Evolutionary conservation across 2,329 filamentous ascomycete species (phyloP).

Genomic region (Trichoderma polysporum): DNA sequence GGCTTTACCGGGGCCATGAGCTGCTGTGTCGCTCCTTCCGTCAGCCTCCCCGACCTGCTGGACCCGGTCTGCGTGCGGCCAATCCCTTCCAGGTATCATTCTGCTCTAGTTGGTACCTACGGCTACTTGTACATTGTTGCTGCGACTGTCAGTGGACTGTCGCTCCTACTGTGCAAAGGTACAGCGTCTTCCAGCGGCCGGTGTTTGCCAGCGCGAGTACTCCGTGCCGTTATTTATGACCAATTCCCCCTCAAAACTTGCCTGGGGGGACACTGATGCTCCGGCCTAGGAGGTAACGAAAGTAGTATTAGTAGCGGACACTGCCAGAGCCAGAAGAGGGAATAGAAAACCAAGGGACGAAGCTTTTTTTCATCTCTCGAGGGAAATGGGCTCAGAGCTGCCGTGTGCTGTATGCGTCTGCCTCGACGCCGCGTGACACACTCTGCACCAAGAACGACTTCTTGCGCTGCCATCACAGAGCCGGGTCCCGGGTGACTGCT

Average conservation of each 20-base stretch:
- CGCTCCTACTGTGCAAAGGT: neutral
- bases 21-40: conserved; percentile 9
- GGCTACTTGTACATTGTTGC: neutral
- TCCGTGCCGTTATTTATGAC: neutral
- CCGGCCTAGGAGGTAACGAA: conserved; percentile 7
- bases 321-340: neutral
- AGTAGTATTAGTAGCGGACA: conserved; percentile 2
- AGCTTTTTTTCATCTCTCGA: neutral
- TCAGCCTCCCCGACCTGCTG: conserved; percentile 13
- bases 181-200: neutral
- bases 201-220: neutral
- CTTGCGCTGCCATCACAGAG: neutral
- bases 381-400: conserved; percentile 15
- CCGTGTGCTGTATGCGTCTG: conserved; percentile 17
- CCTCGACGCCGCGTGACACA: conserved; percentile 17
- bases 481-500: neutral
- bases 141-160: no score
- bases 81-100: neutral
- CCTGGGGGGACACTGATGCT: conserved; percentile 1
- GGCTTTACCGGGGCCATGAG: conserved; percentile 10
- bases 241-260: neutral
- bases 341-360: neutral
- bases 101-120: neutral
- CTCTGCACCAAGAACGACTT: neutral
- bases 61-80: neutral